Evolutionary conservation across 805 yeast genomes (phyloP), one percentile per base, ranked within the genome.

Genomic region (Yarrowia sp.): DNA sequence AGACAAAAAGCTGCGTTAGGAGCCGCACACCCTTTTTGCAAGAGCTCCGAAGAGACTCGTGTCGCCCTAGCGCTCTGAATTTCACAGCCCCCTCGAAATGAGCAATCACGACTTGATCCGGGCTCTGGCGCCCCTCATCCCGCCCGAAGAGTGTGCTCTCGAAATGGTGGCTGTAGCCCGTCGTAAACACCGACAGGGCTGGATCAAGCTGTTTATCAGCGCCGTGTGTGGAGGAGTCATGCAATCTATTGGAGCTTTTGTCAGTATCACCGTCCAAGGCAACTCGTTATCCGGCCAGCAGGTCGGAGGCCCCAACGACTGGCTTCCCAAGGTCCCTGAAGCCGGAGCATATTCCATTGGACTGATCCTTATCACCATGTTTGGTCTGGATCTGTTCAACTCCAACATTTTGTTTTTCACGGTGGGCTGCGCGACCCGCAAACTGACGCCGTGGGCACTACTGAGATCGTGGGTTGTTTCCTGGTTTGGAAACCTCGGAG

Each of bases 331-430:
- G 34, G 20, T 55, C 6, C 46, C 44, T 2, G 61, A 58, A 19
- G 52, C 52, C 2, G 33, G 14, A 1, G 52, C 52, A 2, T 63
- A 46, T 24, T 43, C 67, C 13, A 40, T 63, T 9, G 67, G 67
- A 9, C 36, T 47, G 38, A 43, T 63, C 10, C 39, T 63, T 14
- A 63, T 63, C 39, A 39, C 53, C 20, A 34, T 36, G 44, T 39
- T 47, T 17, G 61, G 67, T 63, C 40, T 63, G 24, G 67, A 63
- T 38, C 20, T 63, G 64, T 58, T 58, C 65, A 58, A 58, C 52
- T 58, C 65, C 52, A 58, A 63, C 49, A 63, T 63, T 20, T 14
- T 63, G 20, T 63, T 47, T 30, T 63, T 63, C 66, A 58, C 65
- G 2, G 50, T 58, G 52, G 50, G 42, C 5, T 14, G 33, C 9